These are phyloP conservation scores for Komagataella mondaviorum DNA, from an alignment of 805 yeast genomes.

Conservation along the genomic window DNA sequence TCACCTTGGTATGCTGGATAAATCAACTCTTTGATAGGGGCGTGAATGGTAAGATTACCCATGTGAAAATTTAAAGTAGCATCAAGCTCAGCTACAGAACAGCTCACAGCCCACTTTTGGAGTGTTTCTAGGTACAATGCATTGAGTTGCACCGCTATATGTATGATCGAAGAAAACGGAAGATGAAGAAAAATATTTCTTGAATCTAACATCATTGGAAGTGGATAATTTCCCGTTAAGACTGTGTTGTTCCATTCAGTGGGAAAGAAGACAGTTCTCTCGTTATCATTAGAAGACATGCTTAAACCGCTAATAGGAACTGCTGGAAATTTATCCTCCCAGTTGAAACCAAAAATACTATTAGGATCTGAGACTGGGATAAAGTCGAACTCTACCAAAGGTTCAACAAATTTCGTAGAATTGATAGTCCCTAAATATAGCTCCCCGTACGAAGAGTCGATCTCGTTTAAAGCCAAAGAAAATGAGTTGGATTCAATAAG, in stretches of 20 bases:
- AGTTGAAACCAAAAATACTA: conserved; percentile 11
- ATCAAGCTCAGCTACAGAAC: conserved; percentile 31
- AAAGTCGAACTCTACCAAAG: conserved; percentile 33
- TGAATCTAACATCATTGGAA: conserved; percentile 49
- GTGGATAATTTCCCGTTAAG: conserved; percentile 19
- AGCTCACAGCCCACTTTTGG: conserved; percentile 48
- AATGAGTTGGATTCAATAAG: conserved; percentile 24
- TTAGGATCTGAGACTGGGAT: conserved; percentile 23
- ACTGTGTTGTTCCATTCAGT: conserved; percentile 23
- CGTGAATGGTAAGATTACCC: conserved; percentile 33
- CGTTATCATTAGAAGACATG: conserved; percentile 17
- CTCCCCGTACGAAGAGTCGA: conserved; percentile 15
- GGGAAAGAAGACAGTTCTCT: conserved; percentile 14
- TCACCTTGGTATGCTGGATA: conserved; percentile 22
- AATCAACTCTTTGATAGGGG: conserved; percentile 37
- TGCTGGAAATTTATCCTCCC: conserved; percentile 18
- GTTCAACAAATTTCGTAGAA: conserved; percentile 27
- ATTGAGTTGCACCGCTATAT: conserved; percentile 55
- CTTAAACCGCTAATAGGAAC: conserved; percentile 31
- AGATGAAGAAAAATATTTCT: conserved; percentile 33
- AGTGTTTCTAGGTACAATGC: conserved; percentile 40
- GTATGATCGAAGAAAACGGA: conserved; percentile 43
- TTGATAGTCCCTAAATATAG: conserved; percentile 51
- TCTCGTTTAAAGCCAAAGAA: conserved; percentile 25
- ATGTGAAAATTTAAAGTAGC: conserved; percentile 42